Evolutionary conservation across 345 rosid species (phyloP).

Genomic region (Bretschneidera sinensis): DNA sequence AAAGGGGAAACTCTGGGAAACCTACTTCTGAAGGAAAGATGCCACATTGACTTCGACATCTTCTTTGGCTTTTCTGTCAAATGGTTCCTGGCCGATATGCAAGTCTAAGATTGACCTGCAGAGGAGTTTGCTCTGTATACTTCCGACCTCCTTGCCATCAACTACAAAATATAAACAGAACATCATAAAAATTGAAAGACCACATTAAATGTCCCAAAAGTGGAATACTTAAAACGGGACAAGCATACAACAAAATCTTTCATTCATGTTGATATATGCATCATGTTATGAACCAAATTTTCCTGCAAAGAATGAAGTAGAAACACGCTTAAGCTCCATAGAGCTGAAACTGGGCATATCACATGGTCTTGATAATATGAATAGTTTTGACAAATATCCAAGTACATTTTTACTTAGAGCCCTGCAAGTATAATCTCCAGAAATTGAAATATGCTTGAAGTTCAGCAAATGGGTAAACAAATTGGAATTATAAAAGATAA

Average conservation of each 20-base stretch:
- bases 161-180: conserved; percentile 31
- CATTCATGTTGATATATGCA: not conserved
- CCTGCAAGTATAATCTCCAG: no score
- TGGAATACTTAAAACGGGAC: not conserved
- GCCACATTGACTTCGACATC: conserved; percentile 58
- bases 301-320: not conserved
- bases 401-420: not conserved
- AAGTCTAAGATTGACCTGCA: conserved; percentile 73
- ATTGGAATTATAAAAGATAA: no score
- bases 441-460: no score
- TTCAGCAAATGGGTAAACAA: no score
- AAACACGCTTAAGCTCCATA: not conserved
- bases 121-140: conserved; percentile 71
- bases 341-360: not conserved
- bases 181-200: no score
- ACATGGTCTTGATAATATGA: not conserved
- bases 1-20: not conserved
- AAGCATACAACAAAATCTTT: not conserved
- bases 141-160: conserved; percentile 72
- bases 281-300: not conserved
- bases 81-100: conserved; percentile 78
- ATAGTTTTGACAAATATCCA: not conserved
- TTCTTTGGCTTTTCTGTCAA: conserved; percentile 67
- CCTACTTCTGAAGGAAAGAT: conserved; percentile 29
- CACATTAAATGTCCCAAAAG: no score